Evolutionary conservation across 768 basidiomycete genomes (phyloP), one percentile per base, ranked within the genome.

Genomic region (Suillus americanus): DNA sequence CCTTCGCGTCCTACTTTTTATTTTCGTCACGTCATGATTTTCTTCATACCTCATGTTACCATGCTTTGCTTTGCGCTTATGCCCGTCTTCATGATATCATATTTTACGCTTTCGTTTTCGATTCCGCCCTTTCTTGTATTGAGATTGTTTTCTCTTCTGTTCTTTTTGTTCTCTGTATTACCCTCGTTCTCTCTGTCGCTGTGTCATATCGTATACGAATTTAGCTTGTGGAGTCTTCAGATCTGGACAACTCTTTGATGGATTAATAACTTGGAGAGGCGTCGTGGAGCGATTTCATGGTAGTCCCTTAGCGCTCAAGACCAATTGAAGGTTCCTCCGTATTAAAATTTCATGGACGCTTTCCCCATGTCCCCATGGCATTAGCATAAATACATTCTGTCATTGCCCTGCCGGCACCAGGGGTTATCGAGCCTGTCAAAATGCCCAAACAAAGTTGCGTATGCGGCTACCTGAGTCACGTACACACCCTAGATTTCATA

Each of bases 121-220:
- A 66, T 60, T 10, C 41, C 30, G 3, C 38, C 33, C 25, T 13
- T 62, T 61, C 38, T 40, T 53, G 57, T 59, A 59, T 59, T 16
- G 18, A 59, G 40, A 57, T 2, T 40, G 28, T 30, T 20, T 43
- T 51, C 18, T 54, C 18, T 61, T 33, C 35, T 41, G 30, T 64
- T 37, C 46, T 12, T 64, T 60, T n/a, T 41, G 20, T 54, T 55
- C 37, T 62, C n/a, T 65, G 41, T 62, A 56, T 54, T 53, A 60
- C 53, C 12, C 2, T 53, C 25, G 33, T 46, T 37, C 6, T 43
- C 6, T 43, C 43, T 60, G 62, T 60, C n/a, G 48, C 65, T 72
- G 57, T 59, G 57, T 12, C 20, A 28, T 59, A 72, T 60, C 54
- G 14, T 72, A 73, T 73, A 68, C 57, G 72, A 72, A 71, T 73